Percentiles rank a stretch among this genome's conserved stretches.
phyloP scores from a whole-genome alignment of 257 asterid genomes.

The Echium plantagineum region DNA sequence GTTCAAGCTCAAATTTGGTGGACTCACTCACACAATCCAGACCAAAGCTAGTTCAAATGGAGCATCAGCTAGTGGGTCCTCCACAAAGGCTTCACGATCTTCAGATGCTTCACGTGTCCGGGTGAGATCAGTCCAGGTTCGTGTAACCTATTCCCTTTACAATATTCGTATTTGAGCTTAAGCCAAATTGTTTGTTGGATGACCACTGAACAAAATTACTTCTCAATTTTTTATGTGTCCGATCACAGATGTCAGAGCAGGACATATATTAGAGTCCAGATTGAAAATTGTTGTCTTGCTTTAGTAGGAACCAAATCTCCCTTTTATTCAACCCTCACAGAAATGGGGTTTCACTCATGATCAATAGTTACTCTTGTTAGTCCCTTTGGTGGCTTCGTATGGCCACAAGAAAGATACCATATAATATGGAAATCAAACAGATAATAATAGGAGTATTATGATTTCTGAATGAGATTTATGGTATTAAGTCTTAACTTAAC shows the following conservation, averaged over 20 bases:
- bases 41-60: conserved; percentile 51
- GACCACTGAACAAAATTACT: background rate
- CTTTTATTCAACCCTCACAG: background rate
- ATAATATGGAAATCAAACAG: no score
- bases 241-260: no score
- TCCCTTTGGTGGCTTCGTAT: background rate
- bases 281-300: background rate
- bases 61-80: conserved; percentile 35
- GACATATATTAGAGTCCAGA: background rate
- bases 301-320: no score
- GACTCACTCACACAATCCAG: conserved; percentile 67
- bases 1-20: conserved; percentile 83
- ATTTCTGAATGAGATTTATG: conserved; percentile 2
- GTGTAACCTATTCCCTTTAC: background rate
- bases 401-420: background rate
- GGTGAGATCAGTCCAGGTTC: conserved; percentile 53
- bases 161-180: background rate
- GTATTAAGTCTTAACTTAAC: background rate
- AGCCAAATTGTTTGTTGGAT: background rate
- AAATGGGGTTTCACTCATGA: background rate
- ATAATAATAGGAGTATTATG: no score
- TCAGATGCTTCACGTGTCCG: conserved; percentile 37
- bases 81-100: conserved; percentile 36
- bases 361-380: background rate
- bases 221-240: no score